Evolutionary conservation across 2,329 filamentous ascomycete genomes (phyloP).

Genomic region (Didymella segeticola): DNA sequence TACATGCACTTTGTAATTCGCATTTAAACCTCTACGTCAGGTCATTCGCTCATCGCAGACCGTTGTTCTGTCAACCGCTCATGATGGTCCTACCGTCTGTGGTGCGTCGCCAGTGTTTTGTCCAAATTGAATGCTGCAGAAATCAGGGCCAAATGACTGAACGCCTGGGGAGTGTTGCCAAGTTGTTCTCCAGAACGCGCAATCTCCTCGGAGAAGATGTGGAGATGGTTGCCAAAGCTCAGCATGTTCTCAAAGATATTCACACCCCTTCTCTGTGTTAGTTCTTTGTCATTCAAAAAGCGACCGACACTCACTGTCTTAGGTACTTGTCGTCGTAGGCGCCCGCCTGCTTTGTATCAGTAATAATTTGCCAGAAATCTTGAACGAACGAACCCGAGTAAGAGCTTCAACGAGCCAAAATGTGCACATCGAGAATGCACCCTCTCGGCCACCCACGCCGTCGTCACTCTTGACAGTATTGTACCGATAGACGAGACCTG

Average conservation of each 20-base stretch:
- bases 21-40: conserved; percentile 2
- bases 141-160: conserved; percentile 77
- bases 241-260: conserved; percentile 81
- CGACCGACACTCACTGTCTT: conserved; percentile 32
- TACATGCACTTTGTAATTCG: not conserved
- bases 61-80: not conserved
- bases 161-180: conserved; percentile 81
- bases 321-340: conserved; percentile 70
- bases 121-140: conserved; percentile 80
- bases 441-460: conserved; percentile 75
- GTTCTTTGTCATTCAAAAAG: not conserved
- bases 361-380: not conserved
- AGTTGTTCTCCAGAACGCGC: conserved; percentile 76
- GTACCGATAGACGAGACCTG: conserved; percentile 78
- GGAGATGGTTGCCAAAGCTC: conserved; percentile 76
- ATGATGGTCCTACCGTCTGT: conserved; percentile 11
- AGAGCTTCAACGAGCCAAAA: conserved; percentile 84
- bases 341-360: conserved; percentile 35
- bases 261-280: conserved; percentile 54
- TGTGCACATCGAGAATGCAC: conserved; percentile 81
- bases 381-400: conserved; percentile 65
- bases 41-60: not conserved
- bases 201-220: conserved; percentile 83
- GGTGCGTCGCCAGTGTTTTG: conserved; percentile 44
- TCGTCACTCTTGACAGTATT: conserved; percentile 73